A percentile compares a stretch with the other conserved stretches of the same genome.
Conservation (phyloP, 495 filamentous ascomycete species). For the Diplogelasinospora grovesii region DNA sequence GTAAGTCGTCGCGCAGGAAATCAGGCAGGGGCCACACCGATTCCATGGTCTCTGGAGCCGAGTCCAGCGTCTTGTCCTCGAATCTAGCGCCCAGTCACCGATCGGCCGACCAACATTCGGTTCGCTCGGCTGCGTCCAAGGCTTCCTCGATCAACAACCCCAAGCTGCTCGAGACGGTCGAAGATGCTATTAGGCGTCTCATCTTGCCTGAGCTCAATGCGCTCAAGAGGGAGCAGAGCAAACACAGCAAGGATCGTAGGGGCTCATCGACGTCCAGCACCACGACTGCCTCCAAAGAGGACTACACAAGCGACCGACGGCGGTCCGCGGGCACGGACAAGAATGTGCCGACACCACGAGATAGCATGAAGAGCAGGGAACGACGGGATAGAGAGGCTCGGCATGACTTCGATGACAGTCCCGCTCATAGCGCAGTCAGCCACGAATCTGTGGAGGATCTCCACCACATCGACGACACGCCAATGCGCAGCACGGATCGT, state of each 20-base stretch:
- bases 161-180: slow-evolving; percentile 87
- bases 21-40: slow-evolving; percentile 59
- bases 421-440: slow-evolving; percentile 36
- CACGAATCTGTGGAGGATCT: slow-evolving; percentile 32
- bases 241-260: slow-evolving; percentile 48
- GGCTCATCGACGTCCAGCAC: slow-evolving; percentile 56
- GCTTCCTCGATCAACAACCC: slow-evolving; percentile 88
- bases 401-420: slow-evolving; percentile 52
- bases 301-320: slow-evolving; percentile 41
- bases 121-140: slow-evolving; percentile 68
- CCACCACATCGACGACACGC: slow-evolving; percentile 33
- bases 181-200: slow-evolving; percentile 87
- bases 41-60: slow-evolving; percentile 51
- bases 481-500: slow-evolving; percentile 30
- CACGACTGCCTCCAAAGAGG: slow-evolving; percentile 53
- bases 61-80: slow-evolving; percentile 71
- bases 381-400: slow-evolving; percentile 47
- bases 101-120: slow-evolving; percentile 68
- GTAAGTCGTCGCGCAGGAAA: slow-evolving; percentile 53
- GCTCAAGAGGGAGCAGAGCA: slow-evolving; percentile 79
- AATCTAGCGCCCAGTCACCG: slow-evolving; percentile 62
- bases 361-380: slow-evolving; percentile 32
- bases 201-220: slow-evolving; percentile 89
- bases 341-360: slow-evolving; percentile 24
- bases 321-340: slow-evolving; percentile 28